Base-by-base conservation (phyloP, 345 rosid species). In the Isatis tinctoria region DNA sequence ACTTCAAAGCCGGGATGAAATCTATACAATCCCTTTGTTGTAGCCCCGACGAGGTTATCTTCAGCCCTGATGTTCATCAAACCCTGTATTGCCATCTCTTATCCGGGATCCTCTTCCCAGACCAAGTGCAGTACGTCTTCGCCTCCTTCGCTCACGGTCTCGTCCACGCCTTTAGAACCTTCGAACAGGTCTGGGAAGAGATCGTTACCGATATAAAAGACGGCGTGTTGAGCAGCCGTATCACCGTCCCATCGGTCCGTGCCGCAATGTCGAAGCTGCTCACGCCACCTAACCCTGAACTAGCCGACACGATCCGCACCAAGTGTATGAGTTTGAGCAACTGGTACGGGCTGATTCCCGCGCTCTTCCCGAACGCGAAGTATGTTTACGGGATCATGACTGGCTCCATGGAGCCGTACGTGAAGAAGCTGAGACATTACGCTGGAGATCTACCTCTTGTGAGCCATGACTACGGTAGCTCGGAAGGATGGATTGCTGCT, bases 311-410 rank as follows among this genome's bases (percentile, higher is more conserved):
- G 53, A 86, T 92, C 61, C 62, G 73, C 14, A 53, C 47, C 2
- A 88, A 82, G 48, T 96, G 99, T 69, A 76, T 85, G 41, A 86
- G 85, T 44, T 75, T 96, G 80, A 90, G 87, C 70, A 88, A 90
- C 57, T 96, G 98, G 98, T 90, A 88, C 11, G 97, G 98, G 2
- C 65, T 92, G 37, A 96, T 96, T 56, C 96, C 95, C 0, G 88
- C 78, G 10, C 88, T 96, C 8, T 96, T 96, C 47, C 99, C 97
- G 2, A 90, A 90, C 4, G 97, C 82, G 0, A 90, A 92, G 81
- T 96, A 90, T 75, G 77, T 96, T n/a, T 92, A 89, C 57, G 99
- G 96, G 80, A 92, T 96, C 78, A 87, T 96, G 98, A 96, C 99
- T 1, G 99, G 99, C 56, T 89, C 96, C 4, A 96, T 96, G 98